Conservation (phyloP, 495 filamentous ascomycete species). For the Penicillium soppii region DNA sequence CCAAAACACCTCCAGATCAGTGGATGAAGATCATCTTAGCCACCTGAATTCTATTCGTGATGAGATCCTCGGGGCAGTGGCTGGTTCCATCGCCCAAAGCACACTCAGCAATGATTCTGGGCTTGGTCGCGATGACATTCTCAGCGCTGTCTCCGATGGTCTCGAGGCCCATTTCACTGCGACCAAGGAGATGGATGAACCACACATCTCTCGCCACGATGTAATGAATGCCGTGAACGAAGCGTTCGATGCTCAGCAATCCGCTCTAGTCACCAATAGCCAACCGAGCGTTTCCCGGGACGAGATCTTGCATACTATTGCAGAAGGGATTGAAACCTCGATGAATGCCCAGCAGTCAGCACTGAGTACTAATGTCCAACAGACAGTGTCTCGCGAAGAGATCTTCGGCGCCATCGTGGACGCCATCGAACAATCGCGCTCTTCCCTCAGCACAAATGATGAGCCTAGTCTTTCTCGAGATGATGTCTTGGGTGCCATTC, state of each 20-base stretch:
- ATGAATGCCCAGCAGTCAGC: conserved; percentile 42
- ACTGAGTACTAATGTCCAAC: conserved; percentile 11
- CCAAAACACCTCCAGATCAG: conserved; percentile 5
- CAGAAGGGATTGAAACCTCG: conserved; percentile 43
- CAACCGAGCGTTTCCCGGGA: conserved; percentile 43
- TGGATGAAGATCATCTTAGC: conserved; percentile 24
- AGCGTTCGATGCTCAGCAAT: conserved; percentile 49
- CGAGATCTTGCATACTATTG: conserved; percentile 49
- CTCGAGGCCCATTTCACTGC: conserved; percentile 42
- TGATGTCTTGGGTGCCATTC: conserved; percentile 49
- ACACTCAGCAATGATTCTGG: conserved; percentile 49
- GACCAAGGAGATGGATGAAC: conserved; percentile 35
- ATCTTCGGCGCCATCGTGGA: conserved; percentile 54
- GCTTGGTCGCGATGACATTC: conserved; percentile 45
- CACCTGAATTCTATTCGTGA: conserved; percentile 38
- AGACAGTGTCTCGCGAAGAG: conserved; percentile 33
- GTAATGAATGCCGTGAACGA: conserved; percentile 57
- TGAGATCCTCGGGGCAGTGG: conserved; percentile 40
- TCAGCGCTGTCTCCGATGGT: conserved; percentile 43
- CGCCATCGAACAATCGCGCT: conserved; percentile 34
- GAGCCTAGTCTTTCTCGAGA: conserved; percentile 30
- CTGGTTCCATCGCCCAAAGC: conserved; percentile 43
- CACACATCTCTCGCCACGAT: conserved; percentile 45
- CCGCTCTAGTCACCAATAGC: conserved; percentile 22
- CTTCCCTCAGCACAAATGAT: conserved; percentile 6